Conservation (phyloP, 1,139 yeast genomes). For the Suhomyces yuchorum region DNA sequence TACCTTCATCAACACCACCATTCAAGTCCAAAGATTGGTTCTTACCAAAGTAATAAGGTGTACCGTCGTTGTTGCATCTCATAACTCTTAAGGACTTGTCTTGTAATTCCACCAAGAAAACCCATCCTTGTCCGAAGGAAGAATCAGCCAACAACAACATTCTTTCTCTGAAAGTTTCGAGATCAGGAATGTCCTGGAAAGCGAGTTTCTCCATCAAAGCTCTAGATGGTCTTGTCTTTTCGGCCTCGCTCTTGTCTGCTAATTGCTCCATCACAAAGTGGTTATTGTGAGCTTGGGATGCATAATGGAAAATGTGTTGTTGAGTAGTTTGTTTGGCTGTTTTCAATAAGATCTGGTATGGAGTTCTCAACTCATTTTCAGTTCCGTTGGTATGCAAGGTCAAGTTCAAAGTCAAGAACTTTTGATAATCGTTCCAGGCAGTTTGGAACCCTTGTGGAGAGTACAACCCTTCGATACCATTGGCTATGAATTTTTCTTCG, state of each 20-base stretch:
- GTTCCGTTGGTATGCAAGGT: conserved; percentile 79
- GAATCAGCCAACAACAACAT: conserved; percentile 59
- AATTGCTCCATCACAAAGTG: conserved; percentile 84
- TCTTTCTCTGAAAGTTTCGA: conserved; percentile 57
- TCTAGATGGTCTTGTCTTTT: conserved; percentile 50
- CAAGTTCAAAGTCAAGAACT: conserved; percentile 64
- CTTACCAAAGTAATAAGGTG: conserved; percentile 81
- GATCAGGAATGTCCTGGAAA: conserved; percentile 37
- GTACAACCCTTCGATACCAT: conserved; percentile 75
- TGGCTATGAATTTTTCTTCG: conserved; percentile 36
- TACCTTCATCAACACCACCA: conserved; percentile 61
- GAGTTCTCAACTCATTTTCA: conserved; percentile 72
- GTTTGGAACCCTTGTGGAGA: conserved; percentile 65
- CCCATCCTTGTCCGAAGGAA: conserved; percentile 79
- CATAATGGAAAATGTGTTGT: conserved; percentile 77
- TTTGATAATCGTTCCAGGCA: conserved; percentile 85
- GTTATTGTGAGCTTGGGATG: conserved; percentile 91
- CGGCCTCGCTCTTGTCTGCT: conserved; percentile 33
- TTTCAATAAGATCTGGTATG: conserved; percentile 73
- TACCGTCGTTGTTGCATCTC: conserved; percentile 80
- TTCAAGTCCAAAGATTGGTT: conserved; percentile 77
- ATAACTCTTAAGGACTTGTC: conserved; percentile 66
- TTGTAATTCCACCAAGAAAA: conserved; percentile 76
- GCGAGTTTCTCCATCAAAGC: conserved; percentile 46
- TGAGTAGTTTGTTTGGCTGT: conserved; percentile 71